A percentile compares a stretch with the other conserved stretches of the same genome.
Conservation (phyloP, 306 rosid species). For the Myrica gale region DNA sequence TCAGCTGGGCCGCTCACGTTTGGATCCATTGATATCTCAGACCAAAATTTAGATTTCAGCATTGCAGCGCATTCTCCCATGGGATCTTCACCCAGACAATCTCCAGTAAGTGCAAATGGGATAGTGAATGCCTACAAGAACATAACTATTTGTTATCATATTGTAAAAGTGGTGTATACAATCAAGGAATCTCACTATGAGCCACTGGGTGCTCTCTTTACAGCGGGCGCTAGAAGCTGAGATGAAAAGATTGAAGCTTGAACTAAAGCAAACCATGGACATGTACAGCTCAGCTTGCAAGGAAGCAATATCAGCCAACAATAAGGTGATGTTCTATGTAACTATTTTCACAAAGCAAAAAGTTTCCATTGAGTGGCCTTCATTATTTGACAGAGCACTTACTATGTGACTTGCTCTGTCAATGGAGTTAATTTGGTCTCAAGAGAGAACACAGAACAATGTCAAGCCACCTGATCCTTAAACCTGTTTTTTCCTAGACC, state of each 20-base stretch:
- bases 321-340: slow-evolving; percentile 48
- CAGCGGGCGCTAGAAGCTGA: slow-evolving; percentile 79
- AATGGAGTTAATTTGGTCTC: no score
- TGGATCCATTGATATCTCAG: slow-evolving; percentile 42
- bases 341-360: background rate
- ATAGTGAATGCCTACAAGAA: background rate
- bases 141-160: no score
- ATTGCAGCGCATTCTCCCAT: slow-evolving; percentile 18
- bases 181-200: slow-evolving; percentile 20
- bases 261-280: slow-evolving; percentile 93
- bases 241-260: slow-evolving; percentile 85
- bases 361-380: background rate
- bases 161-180: background rate
- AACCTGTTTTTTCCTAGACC: no score
- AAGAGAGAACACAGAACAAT: no score
- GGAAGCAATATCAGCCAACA: slow-evolving; percentile 95
- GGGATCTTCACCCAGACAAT: slow-evolving; percentile 26
- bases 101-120: slow-evolving; percentile 50
- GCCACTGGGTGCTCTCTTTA: slow-evolving; percentile 20
- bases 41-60: slow-evolving; percentile 34
- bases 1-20: slow-evolving; percentile 16
- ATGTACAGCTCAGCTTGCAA: slow-evolving; percentile 97
- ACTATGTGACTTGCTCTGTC: background rate
- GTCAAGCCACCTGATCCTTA: no score
- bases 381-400: background rate